Evolutionary conservation across 2,329 filamentous ascomycete genomes (phyloP).

Genomic region (Sphaerulina populicola): DNA sequence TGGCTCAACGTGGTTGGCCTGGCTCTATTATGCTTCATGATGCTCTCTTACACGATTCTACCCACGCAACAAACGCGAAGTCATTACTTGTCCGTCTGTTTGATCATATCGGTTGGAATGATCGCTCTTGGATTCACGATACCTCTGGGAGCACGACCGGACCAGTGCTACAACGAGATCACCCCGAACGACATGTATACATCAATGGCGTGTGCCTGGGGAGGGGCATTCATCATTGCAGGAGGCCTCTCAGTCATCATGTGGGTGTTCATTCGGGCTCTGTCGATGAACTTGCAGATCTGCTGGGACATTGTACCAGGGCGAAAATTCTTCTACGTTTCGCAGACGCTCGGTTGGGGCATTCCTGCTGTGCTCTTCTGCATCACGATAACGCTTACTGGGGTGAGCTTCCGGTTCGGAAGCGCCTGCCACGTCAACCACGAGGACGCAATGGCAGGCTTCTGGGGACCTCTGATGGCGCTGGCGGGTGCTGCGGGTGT

Average conservation of each 20-base stretch:
- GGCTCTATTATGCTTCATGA: slow-evolving; percentile 62
- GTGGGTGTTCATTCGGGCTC: slow-evolving; percentile 82
- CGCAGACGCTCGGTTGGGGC: slow-evolving; percentile 74
- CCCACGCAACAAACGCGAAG: slow-evolving; percentile 83
- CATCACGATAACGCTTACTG: slow-evolving; percentile 71
- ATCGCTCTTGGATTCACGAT: slow-evolving; percentile 92
- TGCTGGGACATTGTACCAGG: slow-evolving; percentile 94
- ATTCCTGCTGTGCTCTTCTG: slow-evolving; percentile 68
- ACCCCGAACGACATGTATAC: slow-evolving; percentile 89
- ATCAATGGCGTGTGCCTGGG: slow-evolving; percentile 73
- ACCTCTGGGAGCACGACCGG: slow-evolving; percentile 66
- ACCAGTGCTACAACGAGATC: slow-evolving; percentile 80
- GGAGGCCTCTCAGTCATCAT: slow-evolving; percentile 77
- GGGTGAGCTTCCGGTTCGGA: slow-evolving; percentile 90
- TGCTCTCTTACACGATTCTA: slow-evolving; percentile 69
- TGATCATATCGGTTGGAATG: slow-evolving; percentile 65
- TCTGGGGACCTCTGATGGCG: slow-evolving; percentile 81
- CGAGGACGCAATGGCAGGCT: slow-evolving; percentile 67
- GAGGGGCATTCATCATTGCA: slow-evolving; percentile 74
- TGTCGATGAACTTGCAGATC: slow-evolving; percentile 87
- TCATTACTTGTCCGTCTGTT: slow-evolving; percentile 85
- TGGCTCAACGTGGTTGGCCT: slow-evolving; percentile 73
- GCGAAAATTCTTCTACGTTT: slow-evolving; percentile 77
- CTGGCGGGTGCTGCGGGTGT: slow-evolving; percentile 69
- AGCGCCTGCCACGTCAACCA: slow-evolving; percentile 92